These are phyloP conservation scores for Boletus huronensis DNA, from an alignment of 768 basidiomycete genomes.

Conservation along the genomic window DNA sequence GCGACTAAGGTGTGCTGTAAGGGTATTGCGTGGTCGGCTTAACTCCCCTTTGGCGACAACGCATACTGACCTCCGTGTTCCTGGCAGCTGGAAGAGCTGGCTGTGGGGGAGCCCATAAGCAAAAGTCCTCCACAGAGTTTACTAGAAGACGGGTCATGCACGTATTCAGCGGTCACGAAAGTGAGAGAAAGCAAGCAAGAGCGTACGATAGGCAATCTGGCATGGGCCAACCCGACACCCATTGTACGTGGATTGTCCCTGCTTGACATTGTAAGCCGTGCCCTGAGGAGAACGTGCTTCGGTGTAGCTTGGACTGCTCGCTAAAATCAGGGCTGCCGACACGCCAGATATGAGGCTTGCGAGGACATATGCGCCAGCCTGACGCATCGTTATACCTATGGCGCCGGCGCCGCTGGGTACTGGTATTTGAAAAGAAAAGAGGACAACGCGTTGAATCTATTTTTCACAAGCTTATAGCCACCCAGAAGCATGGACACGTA, in stretches of 20 bases:
- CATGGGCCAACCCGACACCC: constrained; percentile 60
- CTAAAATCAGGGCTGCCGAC: constrained; percentile 18
- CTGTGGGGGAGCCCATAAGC: constrained; percentile 49
- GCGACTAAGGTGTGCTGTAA: constrained; percentile 46
- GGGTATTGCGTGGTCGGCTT: constrained; percentile 13
- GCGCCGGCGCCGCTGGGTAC: constrained; percentile 13
- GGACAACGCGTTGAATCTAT: constrained; percentile 1
- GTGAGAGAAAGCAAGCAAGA: neutral
- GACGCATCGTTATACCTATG: constrained; percentile 20
- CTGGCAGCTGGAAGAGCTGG: constrained; percentile 55
- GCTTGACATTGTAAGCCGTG: constrained; percentile 45
- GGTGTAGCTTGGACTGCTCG: constrained; percentile 30
- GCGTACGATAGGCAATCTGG: constrained; percentile 61
- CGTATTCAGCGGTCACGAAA: neutral
- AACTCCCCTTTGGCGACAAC: constrained; percentile 5
- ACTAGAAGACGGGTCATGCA: constrained; percentile 33
- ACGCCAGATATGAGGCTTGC: constrained; percentile 18
- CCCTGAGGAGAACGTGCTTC: constrained; percentile 50
- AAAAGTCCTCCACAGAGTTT: constrained; percentile 56
- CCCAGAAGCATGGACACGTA: constrained; percentile 17
- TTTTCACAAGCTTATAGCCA: constrained; percentile 22
- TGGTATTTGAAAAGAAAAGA: constrained; percentile 5
- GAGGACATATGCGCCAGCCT: constrained; percentile 14
- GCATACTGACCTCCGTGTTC: constrained; percentile 51
- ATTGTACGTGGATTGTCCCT: constrained; percentile 63